These are phyloP conservation scores for Ceratocystis alfenasii DNA, from an alignment of 2,329 filamentous ascomycete species.

Conservation along the genomic window DNA sequence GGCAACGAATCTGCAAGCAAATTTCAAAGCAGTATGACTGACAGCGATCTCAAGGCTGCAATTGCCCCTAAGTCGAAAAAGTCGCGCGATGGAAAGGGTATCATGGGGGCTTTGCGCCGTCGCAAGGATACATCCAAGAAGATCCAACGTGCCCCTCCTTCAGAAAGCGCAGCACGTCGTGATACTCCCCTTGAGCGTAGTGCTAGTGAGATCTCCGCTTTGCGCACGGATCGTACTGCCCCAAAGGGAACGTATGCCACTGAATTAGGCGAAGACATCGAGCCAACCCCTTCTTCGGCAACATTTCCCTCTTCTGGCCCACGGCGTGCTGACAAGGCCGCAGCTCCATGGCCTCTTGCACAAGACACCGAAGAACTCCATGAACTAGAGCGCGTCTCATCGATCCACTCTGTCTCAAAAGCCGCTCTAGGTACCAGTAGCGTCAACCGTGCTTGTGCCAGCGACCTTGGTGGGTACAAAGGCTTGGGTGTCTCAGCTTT, in stretches of 20 bases:
- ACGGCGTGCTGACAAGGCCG: neutral
- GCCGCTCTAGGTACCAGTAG: conserved; percentile 16
- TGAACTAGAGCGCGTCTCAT: conserved; percentile 13
- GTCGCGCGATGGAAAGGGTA: conserved; percentile 26
- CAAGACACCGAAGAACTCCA: conserved; percentile 3
- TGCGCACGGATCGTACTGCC: conserved; percentile 30
- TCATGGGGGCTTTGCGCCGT: conserved; percentile 52
- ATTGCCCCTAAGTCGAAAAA: conserved; percentile 26
- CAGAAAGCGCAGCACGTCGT: conserved; percentile 47
- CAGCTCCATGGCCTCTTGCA: conserved; percentile 13
- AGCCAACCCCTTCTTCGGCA: neutral
- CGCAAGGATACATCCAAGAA: conserved; percentile 42
- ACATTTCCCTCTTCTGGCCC: neutral
- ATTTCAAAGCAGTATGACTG: neutral
- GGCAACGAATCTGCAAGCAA: neutral
- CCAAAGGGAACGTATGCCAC: conserved; percentile 23
- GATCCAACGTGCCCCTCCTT: conserved; percentile 41
- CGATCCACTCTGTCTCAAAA: conserved; percentile 5
- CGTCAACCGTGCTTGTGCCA: conserved; percentile 13
- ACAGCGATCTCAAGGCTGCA: neutral
- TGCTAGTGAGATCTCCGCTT: conserved; percentile 38
- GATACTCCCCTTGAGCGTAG: conserved; percentile 52
- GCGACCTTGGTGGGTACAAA: conserved; percentile 3
- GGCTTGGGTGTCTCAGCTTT: conserved; percentile 3
- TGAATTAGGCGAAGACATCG: neutral